Evolutionary conservation across 495 filamentous ascomycete species (phyloP).

Genomic region (Hyaloscypha finlandica): DNA sequence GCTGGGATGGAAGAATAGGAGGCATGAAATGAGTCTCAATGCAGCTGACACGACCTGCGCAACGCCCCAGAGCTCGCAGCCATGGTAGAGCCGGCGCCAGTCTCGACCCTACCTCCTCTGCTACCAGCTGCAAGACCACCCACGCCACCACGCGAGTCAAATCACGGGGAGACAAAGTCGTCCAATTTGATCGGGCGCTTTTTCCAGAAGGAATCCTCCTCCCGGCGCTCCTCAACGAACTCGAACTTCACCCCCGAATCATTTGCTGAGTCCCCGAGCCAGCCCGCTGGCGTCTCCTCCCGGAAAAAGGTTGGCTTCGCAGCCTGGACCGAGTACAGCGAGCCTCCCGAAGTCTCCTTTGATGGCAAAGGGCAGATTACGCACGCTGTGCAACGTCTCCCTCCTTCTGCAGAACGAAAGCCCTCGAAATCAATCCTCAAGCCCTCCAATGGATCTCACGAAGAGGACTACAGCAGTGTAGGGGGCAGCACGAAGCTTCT

Average conservation of each 20-base stretch:
- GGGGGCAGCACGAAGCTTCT: slow-evolving; percentile 36
- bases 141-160: slow-evolving; percentile 53
- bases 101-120: slow-evolving; percentile 35
- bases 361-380: slow-evolving; percentile 28
- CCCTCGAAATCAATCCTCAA: slow-evolving; percentile 89
- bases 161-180: slow-evolving; percentile 4
- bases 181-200: slow-evolving; percentile 11
- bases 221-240: slow-evolving; percentile 10
- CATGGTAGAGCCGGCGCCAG: slow-evolving; percentile 48
- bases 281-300: slow-evolving; percentile 49
- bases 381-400: slow-evolving; percentile 49
- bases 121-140: slow-evolving; percentile 53
- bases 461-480: slow-evolving; percentile 40
- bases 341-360: slow-evolving; percentile 50
- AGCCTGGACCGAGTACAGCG: slow-evolving; percentile 70
- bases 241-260: slow-evolving; percentile 50
- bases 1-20: not conserved
- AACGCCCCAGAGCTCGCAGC: slow-evolving; percentile 36
- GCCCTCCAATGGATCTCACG: slow-evolving; percentile 44
- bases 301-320: slow-evolving; percentile 78
- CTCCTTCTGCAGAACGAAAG: slow-evolving; percentile 64
- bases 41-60: slow-evolving; percentile 16
- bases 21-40: slow-evolving; percentile 21
- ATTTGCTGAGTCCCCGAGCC: slow-evolving; percentile 26
- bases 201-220: slow-evolving; percentile 10